Evolutionary conservation across 1,139 yeast species (phyloP).

Genomic region (Suhomyces guaymorum): DNA sequence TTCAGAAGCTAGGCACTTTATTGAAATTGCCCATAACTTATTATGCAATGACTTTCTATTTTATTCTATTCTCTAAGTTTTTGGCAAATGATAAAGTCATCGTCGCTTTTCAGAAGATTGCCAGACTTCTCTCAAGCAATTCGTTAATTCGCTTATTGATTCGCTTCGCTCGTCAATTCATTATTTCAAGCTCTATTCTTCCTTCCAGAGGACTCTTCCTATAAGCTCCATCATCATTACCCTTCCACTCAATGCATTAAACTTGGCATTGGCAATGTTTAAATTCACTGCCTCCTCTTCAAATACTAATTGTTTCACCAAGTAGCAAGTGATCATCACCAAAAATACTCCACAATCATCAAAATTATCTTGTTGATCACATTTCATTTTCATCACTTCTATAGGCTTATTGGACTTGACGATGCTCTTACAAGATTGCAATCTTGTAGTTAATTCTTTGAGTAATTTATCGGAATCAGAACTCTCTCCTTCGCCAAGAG

Average conservation of each 20-base stretch:
- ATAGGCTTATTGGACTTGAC: conserved; percentile 22
- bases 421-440: conserved; percentile 25
- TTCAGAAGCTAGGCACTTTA: too few species aligned
- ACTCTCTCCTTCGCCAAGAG: conserved; percentile 20
- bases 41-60: too few species aligned
- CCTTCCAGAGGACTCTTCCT: conserved; percentile 18
- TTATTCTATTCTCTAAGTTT: too few species aligned
- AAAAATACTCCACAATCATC: conserved; percentile 51
- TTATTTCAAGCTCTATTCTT: too few species aligned
- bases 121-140: too few species aligned
- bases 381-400: conserved; percentile 28
- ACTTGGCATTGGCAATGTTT: conserved; percentile 28
- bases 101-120: too few species aligned
- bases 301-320: conserved; percentile 22
- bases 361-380: conserved; percentile 47
- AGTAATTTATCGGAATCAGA: conserved; percentile 22
- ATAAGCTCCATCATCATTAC: conserved; percentile 18
- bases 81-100: too few species aligned
- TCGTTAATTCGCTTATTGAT: too few species aligned
- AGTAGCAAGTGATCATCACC: conserved; percentile 41
- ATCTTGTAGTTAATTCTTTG: conserved; percentile 25
- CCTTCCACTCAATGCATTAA: conserved; percentile 35
- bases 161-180: too few species aligned
- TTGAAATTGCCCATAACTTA: too few species aligned
- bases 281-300: conserved; percentile 20